These are phyloP conservation scores for Teratosphaeria epicoccoides DNA, from an alignment of 2,329 filamentous ascomycete species.

Conservation along the genomic window DNA sequence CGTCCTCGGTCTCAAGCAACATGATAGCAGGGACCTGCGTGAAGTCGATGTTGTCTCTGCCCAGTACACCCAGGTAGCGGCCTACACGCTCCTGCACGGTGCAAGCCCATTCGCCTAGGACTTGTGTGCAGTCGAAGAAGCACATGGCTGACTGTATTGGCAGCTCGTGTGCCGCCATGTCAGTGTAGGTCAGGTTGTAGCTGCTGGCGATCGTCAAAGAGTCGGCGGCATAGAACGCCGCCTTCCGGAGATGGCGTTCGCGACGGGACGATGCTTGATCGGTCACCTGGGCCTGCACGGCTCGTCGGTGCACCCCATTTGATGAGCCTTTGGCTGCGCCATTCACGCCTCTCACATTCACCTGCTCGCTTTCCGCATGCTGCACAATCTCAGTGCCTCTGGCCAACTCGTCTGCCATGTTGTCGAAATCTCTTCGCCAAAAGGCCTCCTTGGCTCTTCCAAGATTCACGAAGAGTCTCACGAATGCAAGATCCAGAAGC, in stretches of 20 bases:
- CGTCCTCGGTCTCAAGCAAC: slow-evolving; percentile 83
- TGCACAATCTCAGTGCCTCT: slow-evolving; percentile 65
- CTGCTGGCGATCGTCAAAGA: slow-evolving; percentile 82
- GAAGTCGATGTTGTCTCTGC: slow-evolving; percentile 69
- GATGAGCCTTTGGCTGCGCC: background rate
- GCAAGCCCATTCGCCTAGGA: slow-evolving; percentile 87
- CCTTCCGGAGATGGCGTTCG: slow-evolving; percentile 80
- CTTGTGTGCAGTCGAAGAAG: slow-evolving; percentile 85
- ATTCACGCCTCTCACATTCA: background rate
- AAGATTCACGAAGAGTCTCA: slow-evolving; percentile 87
- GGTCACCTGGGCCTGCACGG: slow-evolving; percentile 10
- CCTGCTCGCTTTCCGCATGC: slow-evolving; percentile 45
- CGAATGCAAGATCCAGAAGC: slow-evolving; percentile 80
- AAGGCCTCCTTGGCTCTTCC: slow-evolving; percentile 84
- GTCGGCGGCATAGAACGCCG: slow-evolving; percentile 90
- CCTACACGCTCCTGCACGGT: slow-evolving; percentile 93
- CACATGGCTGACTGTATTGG: slow-evolving; percentile 87
- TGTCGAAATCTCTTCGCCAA: slow-evolving; percentile 88
- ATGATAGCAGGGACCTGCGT: slow-evolving; percentile 75
- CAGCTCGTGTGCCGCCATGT: slow-evolving; percentile 72
- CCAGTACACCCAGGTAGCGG: slow-evolving; percentile 74
- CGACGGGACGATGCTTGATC: slow-evolving; percentile 50
- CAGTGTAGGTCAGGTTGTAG: slow-evolving; percentile 73
- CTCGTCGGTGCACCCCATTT: slow-evolving; percentile 21
- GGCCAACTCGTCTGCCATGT: slow-evolving; percentile 78